Percentiles rank a stretch among this genome's conserved stretches.
Evolutionary conservation across 2,329 filamentous ascomycete species (phyloP).

Genomic region (Stachybotrys echinatus): DNA sequence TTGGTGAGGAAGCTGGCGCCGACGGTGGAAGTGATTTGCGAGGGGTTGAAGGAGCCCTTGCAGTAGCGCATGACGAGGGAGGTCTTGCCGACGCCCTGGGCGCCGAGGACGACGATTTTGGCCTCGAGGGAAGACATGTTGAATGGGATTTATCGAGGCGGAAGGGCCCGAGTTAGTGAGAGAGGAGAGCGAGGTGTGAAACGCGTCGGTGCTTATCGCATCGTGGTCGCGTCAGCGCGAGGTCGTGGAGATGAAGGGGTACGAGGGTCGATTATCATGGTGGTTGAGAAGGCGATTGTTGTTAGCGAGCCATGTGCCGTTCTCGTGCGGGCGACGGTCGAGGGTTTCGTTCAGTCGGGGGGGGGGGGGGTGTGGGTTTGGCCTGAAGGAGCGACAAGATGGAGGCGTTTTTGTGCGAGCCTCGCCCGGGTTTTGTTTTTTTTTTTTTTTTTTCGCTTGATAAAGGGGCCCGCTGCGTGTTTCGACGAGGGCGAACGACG

Average conservation of each 20-base stretch:
- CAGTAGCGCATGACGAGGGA: constrained; percentile 72
- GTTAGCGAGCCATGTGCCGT: not conserved
- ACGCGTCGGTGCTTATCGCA: not conserved
- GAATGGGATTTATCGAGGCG: too few species aligned
- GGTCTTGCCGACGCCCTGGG: constrained; percentile 76
- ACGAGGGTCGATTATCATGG: not conserved
- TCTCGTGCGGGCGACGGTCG: too few species aligned
- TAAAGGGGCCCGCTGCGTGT: too few species aligned
- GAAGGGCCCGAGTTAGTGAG: not conserved
- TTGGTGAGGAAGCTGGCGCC: constrained; percentile 78
- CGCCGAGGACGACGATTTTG: constrained; percentile 76
- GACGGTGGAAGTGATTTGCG: constrained; percentile 64
- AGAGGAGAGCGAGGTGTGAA: not conserved
- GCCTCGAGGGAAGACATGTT: constrained; percentile 63
- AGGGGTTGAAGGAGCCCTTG: constrained; percentile 64
- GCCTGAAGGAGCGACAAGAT: too few species aligned
- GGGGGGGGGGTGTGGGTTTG: too few species aligned
- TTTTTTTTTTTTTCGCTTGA: too few species aligned
- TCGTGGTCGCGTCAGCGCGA: not conserved
- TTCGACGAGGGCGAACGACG: too few species aligned
- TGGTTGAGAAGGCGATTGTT: not conserved
- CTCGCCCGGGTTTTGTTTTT: too few species aligned
- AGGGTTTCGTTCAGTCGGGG: too few species aligned
- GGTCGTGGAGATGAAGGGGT: not conserved
- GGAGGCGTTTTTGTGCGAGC: too few species aligned